Evolutionary conservation across 2,329 filamentous ascomycete genomes (phyloP).

Genomic region (Scolecobasidium constrictum): DNA sequence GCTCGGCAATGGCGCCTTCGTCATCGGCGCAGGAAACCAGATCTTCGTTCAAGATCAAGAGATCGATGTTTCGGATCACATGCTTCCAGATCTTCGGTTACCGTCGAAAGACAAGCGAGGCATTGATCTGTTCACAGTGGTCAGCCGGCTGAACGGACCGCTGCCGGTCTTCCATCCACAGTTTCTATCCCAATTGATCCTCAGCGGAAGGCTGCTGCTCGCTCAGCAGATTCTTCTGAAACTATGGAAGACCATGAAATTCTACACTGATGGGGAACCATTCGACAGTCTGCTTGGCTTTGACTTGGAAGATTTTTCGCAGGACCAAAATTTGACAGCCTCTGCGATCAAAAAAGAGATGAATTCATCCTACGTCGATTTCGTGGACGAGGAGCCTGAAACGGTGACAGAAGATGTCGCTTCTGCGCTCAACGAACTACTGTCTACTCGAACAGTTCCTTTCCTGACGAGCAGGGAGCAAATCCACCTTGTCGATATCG

Average conservation of each 20-base stretch:
- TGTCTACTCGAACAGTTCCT: constrained; percentile 64
- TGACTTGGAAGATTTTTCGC: constrained; percentile 36
- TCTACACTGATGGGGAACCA: constrained; percentile 67
- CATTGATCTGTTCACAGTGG: constrained; percentile 68
- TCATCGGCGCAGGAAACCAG: constrained; percentile 85
- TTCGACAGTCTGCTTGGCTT: constrained; percentile 68
- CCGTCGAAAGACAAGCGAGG: constrained; percentile 37
- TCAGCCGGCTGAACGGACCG: constrained; percentile 75
- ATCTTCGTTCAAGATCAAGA: constrained; percentile 73
- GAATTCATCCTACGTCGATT: constrained; percentile 40
- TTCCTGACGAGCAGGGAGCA: constrained; percentile 79
- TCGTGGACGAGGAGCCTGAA: constrained; percentile 45
- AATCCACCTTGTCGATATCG: constrained; percentile 71
- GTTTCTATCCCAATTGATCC: constrained; percentile 75
- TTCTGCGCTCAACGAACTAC: constrained; percentile 58
- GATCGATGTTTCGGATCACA: constrained; percentile 52
- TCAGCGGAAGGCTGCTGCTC: constrained; percentile 62
- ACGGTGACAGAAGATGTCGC: constrained; percentile 63
- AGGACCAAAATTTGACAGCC: constrained; percentile 17
- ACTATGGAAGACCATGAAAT: constrained; percentile 69
- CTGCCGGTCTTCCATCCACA: constrained; percentile 88
- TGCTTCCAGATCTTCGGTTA: constrained; percentile 45
- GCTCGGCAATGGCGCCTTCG: constrained; percentile 73
- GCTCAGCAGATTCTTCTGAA: constrained; percentile 64
- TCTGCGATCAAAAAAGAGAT: constrained; percentile 34